Evolutionary conservation across 73 alveolate species (phyloP).

Genomic region (Uronychia binucleata): DNA sequence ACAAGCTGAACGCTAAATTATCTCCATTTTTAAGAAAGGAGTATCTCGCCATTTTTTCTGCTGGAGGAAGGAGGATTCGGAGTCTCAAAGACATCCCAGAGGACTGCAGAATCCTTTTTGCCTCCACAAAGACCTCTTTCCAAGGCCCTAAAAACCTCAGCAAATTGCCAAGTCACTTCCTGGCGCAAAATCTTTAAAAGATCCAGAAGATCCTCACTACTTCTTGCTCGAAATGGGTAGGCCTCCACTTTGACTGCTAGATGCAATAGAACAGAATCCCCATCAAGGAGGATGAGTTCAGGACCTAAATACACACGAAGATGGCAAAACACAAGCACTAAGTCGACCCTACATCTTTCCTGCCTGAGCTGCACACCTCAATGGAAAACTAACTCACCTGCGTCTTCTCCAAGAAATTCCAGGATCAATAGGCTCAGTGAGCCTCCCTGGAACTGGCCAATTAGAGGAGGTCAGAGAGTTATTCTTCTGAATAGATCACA

Average conservation of each 20-base stretch:
- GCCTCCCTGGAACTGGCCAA: background rate
- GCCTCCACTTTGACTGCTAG: background rate
- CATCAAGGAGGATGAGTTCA: background rate
- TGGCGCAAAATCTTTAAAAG: background rate
- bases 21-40: background rate
- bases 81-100: background rate
- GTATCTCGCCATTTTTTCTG: background rate
- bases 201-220: background rate
- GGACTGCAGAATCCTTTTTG: background rate
- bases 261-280: background rate
- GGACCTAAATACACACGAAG: background rate
- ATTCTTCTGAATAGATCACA: background rate
- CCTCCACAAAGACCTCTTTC: background rate
- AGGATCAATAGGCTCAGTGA: too few species aligned
- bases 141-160: background rate
- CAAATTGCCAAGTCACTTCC: background rate
- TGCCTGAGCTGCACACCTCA: background rate
- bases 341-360: background rate
- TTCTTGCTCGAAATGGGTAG: background rate
- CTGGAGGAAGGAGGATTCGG: background rate
- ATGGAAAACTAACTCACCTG: background rate
- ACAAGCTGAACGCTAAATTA: background rate
- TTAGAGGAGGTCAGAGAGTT: background rate
- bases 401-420: background rate
- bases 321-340: background rate